phyloP scores from a whole-genome alignment of 2,329 filamentous ascomycete species.

The Penicillium sp. region DNA sequence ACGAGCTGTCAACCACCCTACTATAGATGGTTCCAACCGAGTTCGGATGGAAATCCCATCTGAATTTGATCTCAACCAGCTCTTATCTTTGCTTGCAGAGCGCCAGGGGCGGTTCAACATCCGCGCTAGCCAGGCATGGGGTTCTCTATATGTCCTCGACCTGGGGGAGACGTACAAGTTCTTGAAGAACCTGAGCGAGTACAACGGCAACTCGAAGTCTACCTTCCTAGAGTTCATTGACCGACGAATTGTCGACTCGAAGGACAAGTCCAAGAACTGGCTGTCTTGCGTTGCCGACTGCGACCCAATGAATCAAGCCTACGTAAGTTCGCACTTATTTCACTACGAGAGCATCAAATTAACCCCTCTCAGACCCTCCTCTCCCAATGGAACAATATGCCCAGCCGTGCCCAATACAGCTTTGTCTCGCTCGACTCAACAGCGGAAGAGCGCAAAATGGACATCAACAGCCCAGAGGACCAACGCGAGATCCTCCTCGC shows the following conservation, averaged over 20 bases:
- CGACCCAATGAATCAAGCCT: constrained; percentile 41
- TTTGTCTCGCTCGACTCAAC: constrained; percentile 35
- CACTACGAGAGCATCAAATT: not conserved
- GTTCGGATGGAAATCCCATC: constrained; percentile 44
- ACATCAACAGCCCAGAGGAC: constrained; percentile 39
- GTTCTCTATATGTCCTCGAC: constrained; percentile 44
- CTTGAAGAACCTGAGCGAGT: constrained; percentile 39
- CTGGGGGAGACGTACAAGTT: constrained; percentile 44
- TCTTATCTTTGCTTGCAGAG: constrained; percentile 39
- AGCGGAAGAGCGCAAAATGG: constrained; percentile 39
- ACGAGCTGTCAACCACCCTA: constrained; percentile 45
- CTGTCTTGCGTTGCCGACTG: constrained; percentile 42
- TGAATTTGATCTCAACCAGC: constrained; percentile 40
- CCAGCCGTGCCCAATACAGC: constrained; percentile 46
- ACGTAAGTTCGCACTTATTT: constrained; percentile 34
- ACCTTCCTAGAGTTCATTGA: constrained; percentile 48
- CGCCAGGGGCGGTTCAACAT: constrained; percentile 46
- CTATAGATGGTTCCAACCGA: constrained; percentile 34
- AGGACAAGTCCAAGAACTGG: constrained; percentile 48
- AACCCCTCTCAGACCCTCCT: constrained; percentile 37
- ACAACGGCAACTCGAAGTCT: constrained; percentile 39
- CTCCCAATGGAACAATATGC: constrained; percentile 49
- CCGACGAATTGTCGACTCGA: constrained; percentile 45
- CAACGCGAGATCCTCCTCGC: constrained; percentile 44
- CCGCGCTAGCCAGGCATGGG: constrained; percentile 44